Evolutionary conservation across 495 filamentous ascomycete species (phyloP).

Genomic region (Hypoxylon fuscum): DNA sequence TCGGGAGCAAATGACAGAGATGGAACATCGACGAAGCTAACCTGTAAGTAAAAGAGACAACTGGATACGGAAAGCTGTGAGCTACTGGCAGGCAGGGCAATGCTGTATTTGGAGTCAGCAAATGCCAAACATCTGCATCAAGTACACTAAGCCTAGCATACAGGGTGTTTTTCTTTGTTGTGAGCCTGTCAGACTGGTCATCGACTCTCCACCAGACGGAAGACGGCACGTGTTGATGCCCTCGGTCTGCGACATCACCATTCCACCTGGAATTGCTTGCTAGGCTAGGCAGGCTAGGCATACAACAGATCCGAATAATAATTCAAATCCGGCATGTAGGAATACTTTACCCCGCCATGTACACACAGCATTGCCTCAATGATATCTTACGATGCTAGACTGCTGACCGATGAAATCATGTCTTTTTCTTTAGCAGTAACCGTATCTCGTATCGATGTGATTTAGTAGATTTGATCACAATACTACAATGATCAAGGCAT

Average conservation of each 20-base stretch:
- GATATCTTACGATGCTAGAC: slow-evolving; percentile 31
- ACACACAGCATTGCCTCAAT: slow-evolving; percentile 22
- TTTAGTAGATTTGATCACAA: too few species aligned
- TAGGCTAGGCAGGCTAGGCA: slow-evolving; percentile 2
- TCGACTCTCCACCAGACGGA: slow-evolving; percentile 10
- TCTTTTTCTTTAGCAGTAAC: neutral
- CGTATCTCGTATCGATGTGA: neutral
- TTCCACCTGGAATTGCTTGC: neutral
- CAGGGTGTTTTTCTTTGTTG: neutral
- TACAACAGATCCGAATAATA: neutral
- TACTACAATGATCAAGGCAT: too few species aligned
- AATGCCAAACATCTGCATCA: too few species aligned
- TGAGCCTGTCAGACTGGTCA: slow-evolving; percentile 2
- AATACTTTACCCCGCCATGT: slow-evolving; percentile 7
- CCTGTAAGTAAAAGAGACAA: too few species aligned
- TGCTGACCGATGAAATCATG: slow-evolving; percentile 1
- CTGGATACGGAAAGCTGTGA: too few species aligned
- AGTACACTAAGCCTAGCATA: neutral
- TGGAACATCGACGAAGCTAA: too few species aligned
- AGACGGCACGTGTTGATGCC: slow-evolving; percentile 16
- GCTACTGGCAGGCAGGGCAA: too few species aligned
- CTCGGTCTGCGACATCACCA: slow-evolving; percentile 2
- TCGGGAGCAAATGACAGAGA: too few species aligned
- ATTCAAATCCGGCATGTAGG: slow-evolving; percentile 8
- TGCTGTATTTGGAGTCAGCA: too few species aligned